Percentiles rank a stretch among this genome's conserved stretches.
These are phyloP conservation scores for Rhodotorula graminis DNA, from an alignment of 768 basidiomycete species.

Conservation along the genomic window DNA sequence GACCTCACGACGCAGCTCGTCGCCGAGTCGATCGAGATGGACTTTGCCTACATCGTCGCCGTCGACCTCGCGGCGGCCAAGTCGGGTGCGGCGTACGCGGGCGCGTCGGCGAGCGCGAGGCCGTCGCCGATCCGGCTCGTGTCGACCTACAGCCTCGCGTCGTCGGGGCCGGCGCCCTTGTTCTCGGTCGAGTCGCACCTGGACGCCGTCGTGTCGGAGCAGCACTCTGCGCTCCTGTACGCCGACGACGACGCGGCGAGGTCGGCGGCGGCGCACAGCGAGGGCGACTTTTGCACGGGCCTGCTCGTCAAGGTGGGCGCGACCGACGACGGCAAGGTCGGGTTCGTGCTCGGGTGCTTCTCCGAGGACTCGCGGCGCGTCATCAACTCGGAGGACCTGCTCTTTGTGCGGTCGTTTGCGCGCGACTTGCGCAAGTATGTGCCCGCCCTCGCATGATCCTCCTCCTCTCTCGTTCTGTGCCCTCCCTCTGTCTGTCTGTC, in stretches of 20 bases:
- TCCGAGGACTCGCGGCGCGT: conserved; percentile 21
- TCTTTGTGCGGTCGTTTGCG: conserved; percentile 11
- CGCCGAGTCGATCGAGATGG: conserved; percentile 31
- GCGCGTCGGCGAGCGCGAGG: not conserved
- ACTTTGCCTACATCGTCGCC: conserved; percentile 26
- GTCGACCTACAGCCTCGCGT: conserved; percentile 13
- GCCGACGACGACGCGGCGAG: not conserved
- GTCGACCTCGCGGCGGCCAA: conserved; percentile 14
- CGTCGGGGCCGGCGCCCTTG: conserved; percentile 17
- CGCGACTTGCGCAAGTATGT: conserved; percentile 15
- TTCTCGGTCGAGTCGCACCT: conserved; percentile 22
- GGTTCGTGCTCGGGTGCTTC: conserved; percentile 29
- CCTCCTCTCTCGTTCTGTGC: not conserved
- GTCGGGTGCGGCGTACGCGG: not conserved
- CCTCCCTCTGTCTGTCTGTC: too few relatives aligned
- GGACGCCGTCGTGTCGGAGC: conserved; percentile 1
- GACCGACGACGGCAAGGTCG: not conserved
- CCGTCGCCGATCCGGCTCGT: conserved; percentile 11
- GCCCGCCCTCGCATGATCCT: not conserved
- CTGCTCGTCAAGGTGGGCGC: conserved; percentile 19
- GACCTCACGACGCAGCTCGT: conserved; percentile 37
- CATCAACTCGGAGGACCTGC: conserved; percentile 26
- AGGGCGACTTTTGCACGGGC: conserved; percentile 20
- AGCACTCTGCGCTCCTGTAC: conserved; percentile 14
- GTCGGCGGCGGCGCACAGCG: not conserved